These are phyloP conservation scores for Cyclostephanos invisitatus DNA, from an alignment of 108 stramenopile genomes.

Conservation along the genomic window DNA sequence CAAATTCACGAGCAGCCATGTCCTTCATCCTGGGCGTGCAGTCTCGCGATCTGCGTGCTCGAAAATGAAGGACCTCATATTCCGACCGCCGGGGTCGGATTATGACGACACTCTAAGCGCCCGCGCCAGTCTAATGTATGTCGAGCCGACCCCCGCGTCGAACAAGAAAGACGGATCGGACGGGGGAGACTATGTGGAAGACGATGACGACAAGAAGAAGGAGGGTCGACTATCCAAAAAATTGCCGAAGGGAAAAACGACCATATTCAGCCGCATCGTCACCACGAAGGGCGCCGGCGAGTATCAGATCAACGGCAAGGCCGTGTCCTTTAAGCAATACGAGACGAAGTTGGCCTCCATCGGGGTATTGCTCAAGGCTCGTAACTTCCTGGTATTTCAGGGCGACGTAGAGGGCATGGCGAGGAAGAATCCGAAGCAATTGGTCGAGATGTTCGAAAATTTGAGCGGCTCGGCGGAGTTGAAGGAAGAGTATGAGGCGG, in stretches of 20 bases:
- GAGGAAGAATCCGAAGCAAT: conserved; percentile 87
- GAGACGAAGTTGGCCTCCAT: conserved; percentile 82
- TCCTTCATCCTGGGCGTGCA: conserved; percentile 97
- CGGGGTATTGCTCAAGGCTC: conserved; percentile 96
- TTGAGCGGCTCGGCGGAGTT: conserved; percentile 84
- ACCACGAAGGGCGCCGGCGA: conserved; percentile 77
- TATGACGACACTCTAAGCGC: conserved; percentile 54
- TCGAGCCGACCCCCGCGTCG: conserved; percentile 25
- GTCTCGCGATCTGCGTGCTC: conserved; percentile 89
- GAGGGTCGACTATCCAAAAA: conserved; percentile 29
- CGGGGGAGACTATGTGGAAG: conserved; percentile 42
- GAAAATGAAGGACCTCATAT: conserved; percentile 95
- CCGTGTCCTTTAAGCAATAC: conserved; percentile 84
- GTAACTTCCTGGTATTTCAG: conserved; percentile 99
- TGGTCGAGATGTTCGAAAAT: conserved; percentile 94
- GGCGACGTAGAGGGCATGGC: conserved; percentile 98
- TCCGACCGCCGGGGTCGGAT: conserved; percentile 71
- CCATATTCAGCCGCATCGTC: conserved; percentile 87
- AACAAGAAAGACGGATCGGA: conserved; percentile 30
- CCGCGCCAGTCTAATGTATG: conserved; percentile 77
- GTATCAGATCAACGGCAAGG: conserved; percentile 84
- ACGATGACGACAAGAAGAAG: conserved; percentile 39
- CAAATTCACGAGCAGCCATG: conserved; percentile 59
- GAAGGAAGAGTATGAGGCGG: conserved; percentile 81
- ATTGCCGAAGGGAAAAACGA: conserved; percentile 41